phyloP scores from a whole-genome alignment of 2,329 filamentous ascomycete species.

The Fusarium aywerte region DNA sequence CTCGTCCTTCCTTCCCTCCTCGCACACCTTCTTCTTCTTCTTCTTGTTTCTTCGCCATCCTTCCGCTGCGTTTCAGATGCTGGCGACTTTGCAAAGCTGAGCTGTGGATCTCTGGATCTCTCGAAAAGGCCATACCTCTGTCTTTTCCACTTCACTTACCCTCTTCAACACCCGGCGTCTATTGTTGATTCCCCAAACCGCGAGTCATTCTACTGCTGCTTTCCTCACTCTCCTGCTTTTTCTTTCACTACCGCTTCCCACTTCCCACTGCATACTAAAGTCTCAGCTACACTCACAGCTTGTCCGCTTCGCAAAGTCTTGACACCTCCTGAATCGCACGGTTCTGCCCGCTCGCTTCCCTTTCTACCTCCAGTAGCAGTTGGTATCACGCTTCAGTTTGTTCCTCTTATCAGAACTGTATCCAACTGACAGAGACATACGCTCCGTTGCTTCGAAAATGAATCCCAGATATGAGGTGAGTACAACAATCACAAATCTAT shows the following conservation, averaged over 20 bases:
- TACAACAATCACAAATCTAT: too few species aligned
- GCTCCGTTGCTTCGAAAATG: not conserved
- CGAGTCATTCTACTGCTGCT: not conserved
- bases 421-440: not conserved
- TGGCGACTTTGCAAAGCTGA: not conserved
- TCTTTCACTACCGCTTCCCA: not conserved
- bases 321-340: not conserved
- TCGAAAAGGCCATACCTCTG: not conserved
- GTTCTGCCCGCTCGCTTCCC: too few species aligned
- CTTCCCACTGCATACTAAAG: not conserved
- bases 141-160: not conserved
- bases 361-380: not conserved
- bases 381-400: not conserved
- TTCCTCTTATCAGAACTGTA: not conserved
- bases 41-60: not conserved
- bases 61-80: not conserved
- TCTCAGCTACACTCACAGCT: not conserved
- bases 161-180: not conserved
- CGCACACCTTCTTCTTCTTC: not conserved
- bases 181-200: not conserved
- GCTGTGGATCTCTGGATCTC: not conserved
- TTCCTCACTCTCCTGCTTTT: not conserved
- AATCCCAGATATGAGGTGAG: conserved; percentile 4
- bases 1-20: not conserved
- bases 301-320: not conserved